Percentiles rank a stretch among this genome's conserved stretches.
These are phyloP conservation scores for Cryptococcus wingfieldii DNA, from an alignment of 1,284 basidiomycete species.

Conservation along the genomic window DNA sequence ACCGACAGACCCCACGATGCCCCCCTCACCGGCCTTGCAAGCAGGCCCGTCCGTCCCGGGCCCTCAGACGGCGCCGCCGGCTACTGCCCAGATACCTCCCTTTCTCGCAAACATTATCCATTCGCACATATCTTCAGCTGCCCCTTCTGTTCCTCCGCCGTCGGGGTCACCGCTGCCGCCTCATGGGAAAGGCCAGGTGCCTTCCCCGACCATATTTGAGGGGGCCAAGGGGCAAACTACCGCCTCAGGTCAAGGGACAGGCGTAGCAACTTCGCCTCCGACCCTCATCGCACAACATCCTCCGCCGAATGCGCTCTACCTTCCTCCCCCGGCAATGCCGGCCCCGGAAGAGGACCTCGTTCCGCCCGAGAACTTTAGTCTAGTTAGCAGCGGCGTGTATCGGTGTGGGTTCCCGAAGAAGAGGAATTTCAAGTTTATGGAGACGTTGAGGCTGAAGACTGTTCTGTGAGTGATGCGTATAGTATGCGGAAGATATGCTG, in stretches of 20 bases:
- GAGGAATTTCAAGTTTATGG: conserved; percentile 55
- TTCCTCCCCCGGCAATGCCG: conserved; percentile 42
- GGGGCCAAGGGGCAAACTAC: neutral
- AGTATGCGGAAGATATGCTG: neutral
- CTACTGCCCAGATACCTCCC: conserved; percentile 3
- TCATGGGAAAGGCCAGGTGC: too few relatives aligned
- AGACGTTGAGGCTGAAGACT: conserved; percentile 53
- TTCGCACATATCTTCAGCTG: neutral
- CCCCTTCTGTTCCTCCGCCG: neutral
- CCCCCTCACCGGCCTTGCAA: too few relatives aligned
- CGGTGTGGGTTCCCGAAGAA: conserved; percentile 54
- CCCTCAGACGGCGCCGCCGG: neutral
- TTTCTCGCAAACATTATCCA: conserved; percentile 11
- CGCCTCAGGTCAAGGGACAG: neutral
- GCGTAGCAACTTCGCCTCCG: neutral
- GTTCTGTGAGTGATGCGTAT: conserved; percentile 48
- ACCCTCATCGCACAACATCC: conserved; percentile 1
- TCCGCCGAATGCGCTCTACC: conserved; percentile 38
- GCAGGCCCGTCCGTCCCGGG: too few relatives aligned
- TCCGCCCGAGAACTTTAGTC: conserved; percentile 46
- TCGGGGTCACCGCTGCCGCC: neutral
- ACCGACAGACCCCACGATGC: too few relatives aligned
- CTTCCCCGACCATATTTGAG: neutral
- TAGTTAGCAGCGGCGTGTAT: conserved; percentile 51
- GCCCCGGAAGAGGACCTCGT: conserved; percentile 42